Evolutionary conservation across 805 yeast species (phyloP).

Genomic region (Tetrapisispora phaffii): DNA sequence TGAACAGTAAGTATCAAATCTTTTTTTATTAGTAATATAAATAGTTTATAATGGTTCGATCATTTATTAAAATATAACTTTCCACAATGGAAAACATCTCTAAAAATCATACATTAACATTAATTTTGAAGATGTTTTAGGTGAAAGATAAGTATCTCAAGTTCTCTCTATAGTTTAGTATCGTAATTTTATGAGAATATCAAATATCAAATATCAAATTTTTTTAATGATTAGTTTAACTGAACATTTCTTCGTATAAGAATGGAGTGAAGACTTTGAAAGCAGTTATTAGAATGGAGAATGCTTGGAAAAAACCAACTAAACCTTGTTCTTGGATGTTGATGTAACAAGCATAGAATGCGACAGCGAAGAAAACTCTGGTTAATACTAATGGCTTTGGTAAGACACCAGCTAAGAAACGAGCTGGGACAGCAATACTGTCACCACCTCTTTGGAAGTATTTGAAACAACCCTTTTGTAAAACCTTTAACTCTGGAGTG

Average conservation of each 20-base stretch:
- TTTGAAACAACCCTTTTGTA: conserved; percentile 82
- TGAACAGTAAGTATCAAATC: not conserved
- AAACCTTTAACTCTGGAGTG: conserved; percentile 46
- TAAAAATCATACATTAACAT: not conserved
- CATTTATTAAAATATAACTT: not conserved
- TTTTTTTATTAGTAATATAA: not conserved
- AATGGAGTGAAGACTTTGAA: conserved; percentile 71
- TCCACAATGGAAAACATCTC: not conserved
- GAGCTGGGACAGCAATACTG: conserved; percentile 68
- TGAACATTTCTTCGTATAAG: conserved; percentile 42
- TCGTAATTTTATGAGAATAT: conserved; percentile 1
- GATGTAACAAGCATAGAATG: conserved; percentile 66
- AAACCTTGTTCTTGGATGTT: conserved; percentile 61
- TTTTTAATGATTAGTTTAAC: conserved; percentile 12
- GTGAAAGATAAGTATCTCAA: not conserved
- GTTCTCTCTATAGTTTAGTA: conserved; percentile 1
- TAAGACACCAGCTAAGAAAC: conserved; percentile 69
- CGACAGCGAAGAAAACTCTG: conserved; percentile 84
- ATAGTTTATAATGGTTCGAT: conserved; percentile 1
- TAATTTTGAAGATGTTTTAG: not conserved
- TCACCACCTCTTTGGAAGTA: conserved; percentile 82
- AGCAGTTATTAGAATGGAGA: conserved; percentile 65
- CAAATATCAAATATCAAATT: not conserved
- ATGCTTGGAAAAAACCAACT: conserved; percentile 56
- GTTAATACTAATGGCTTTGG: conserved; percentile 69